Evolutionary conservation across 352 stramenopile species (phyloP).

Genomic region (Pythium chondricola): DNA sequence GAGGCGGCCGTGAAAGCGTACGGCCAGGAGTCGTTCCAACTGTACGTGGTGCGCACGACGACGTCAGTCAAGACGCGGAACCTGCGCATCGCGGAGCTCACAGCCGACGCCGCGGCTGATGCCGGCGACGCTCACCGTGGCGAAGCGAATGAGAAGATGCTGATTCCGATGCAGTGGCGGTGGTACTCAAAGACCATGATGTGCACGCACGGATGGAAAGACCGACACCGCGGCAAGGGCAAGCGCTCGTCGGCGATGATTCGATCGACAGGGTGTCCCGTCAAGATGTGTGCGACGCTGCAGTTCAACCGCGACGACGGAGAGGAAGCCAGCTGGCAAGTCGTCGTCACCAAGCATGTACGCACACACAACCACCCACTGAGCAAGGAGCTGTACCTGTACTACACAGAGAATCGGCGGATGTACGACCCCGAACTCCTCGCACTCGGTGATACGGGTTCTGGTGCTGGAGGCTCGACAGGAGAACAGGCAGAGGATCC

Average conservation of each 20-base stretch:
- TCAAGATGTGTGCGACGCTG: slow-evolving; percentile 77
- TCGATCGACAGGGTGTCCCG: slow-evolving; percentile 58
- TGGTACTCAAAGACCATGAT: slow-evolving; percentile 84
- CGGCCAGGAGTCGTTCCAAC: slow-evolving; percentile 51
- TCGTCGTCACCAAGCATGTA: slow-evolving; percentile 71
- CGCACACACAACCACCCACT: slow-evolving; percentile 69
- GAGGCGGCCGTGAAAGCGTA: slow-evolving; percentile 56
- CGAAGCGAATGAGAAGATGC: background rate
- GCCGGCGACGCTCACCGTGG: slow-evolving; percentile 4
- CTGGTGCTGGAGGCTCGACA: too few species aligned
- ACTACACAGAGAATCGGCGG: slow-evolving; percentile 71
- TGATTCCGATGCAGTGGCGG: slow-evolving; percentile 55
- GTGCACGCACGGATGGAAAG: slow-evolving; percentile 78
- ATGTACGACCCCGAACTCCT: slow-evolving; percentile 75
- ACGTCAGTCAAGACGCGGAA: slow-evolving; percentile 70
- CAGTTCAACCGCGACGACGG: slow-evolving; percentile 30
- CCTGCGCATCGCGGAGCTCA: slow-evolving; percentile 53
- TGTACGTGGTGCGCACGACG: slow-evolving; percentile 75
- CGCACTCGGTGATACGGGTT: too few species aligned
- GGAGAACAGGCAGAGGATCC: too few species aligned
- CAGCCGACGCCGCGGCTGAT: slow-evolving; percentile 21
- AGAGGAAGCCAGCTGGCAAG: slow-evolving; percentile 40
- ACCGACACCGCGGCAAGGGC: slow-evolving; percentile 49
- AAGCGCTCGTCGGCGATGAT: slow-evolving; percentile 60
- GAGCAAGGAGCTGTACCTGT: slow-evolving; percentile 64